Base-by-base conservation (phyloP, 257 asterid species). In the Solanum medicagineum region DNA sequence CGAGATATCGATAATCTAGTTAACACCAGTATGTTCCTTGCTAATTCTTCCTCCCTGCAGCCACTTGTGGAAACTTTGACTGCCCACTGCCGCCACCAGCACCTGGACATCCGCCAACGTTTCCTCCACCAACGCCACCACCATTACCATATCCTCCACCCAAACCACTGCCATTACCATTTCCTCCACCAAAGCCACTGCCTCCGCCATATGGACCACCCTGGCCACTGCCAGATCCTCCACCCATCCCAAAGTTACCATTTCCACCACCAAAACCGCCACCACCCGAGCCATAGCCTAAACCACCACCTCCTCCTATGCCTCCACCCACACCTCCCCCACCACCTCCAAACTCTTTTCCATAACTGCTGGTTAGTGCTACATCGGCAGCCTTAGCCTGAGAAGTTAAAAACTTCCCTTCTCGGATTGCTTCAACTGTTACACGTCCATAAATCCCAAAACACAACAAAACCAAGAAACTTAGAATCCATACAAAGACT, bases 401-500 rank as follows among this genome's bases (percentile, higher is more conserved):
- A 54, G 68, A 19, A 45, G 51, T 73, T 53, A 66, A 45, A 74
- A 86, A 59, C 59, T 13, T 82, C 51, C 88, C 87, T n/a, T 42
- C 87, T 62, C 88, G 83, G 2, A 71, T 57, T 17, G 91, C 91
- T 62, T 87, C 90, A 84, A 71, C 89, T 36, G 47, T 84, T 20
- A 62, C 86, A 62, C 22, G 40, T 42, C 73, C 75, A 85, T 44
- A 29, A 45, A 90, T 47, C 63, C 68, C 86, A 62, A 71, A 54
- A 84, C 83, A 84, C 83, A 88, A 24, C 86, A 45, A 87, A 56
- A 89, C 36, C 87, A 88, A 80, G 62, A 87, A 86, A 88, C 91
- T 55, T 44, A 90, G 53, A 86, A 83, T 60, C 91, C 88, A 53
- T 17, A 51, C 66, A 5, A 53, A 66, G 13, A 83, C 85, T 29